Evolutionary conservation across 176 grass and related monocot species (phyloP), one percentile per base, ranked within the genome.

Genomic region (Musa schizocarpa): DNA sequence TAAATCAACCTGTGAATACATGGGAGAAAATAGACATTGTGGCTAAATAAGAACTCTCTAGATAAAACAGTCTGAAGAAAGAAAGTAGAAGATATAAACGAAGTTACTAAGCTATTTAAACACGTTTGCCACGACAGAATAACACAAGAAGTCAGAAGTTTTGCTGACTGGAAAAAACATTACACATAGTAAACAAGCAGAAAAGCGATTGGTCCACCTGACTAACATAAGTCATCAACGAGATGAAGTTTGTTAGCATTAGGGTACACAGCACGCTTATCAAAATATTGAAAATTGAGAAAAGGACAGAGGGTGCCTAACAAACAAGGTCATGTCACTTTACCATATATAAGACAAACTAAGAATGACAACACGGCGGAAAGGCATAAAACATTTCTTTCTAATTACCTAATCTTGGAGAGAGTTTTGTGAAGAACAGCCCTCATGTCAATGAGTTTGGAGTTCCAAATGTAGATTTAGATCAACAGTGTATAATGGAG

Each of bases 1-100:
- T 69, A 97, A 89, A 89, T 97, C 94, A 73, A 91, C 88, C 94
- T 97, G 84, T 19, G 65, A 71, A 75, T 62, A 54, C 73, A 17
- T 54, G 63, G 57, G 13, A 51, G 16, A 72, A 34, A 50, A 26
- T 59, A 13, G 16, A 51, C 20, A 51, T 9, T 52, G 34, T 27
- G 0, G 9, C 0, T 11, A 12, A 65, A 13, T 23, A 13, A 26
- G 12, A 65, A 26, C 22, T 65, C 63, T 8, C 0, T 25, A 65
- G 8, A 20, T 34, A 34, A 34, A 25, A 65, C 6, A 64, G 22
- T 64, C 9, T 25, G 10, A 9, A 23, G 10, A 12, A 27, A 14
- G 23, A 6, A 65, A 27, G 11, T 13, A 25, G 34, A 11, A 65
- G n/a, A 65, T 25, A 27, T 43, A 43, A 43, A 26, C 8, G 0